Evolutionary conservation across 805 yeast species (phyloP).

Genomic region (Teunomyces atbi): DNA sequence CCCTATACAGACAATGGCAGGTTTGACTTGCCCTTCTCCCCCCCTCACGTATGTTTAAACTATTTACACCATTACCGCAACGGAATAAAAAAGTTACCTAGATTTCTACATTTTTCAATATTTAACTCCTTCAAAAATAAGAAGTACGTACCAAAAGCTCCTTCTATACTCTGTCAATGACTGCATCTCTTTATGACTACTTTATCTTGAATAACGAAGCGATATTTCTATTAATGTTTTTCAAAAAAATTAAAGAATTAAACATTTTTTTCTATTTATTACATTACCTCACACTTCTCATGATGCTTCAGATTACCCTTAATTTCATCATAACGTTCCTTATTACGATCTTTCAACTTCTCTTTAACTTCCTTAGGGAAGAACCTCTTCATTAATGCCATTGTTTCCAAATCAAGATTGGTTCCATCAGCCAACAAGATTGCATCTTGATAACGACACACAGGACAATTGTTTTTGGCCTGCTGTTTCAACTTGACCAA

Average conservation of each 20-base stretch:
- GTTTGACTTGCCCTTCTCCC: too few relatives aligned
- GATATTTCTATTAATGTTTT: background rate
- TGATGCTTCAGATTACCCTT: slow-evolving; percentile 14
- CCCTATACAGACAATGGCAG: too few relatives aligned
- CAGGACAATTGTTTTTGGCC: slow-evolving; percentile 60
- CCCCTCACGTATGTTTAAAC: too few relatives aligned
- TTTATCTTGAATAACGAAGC: too few relatives aligned
- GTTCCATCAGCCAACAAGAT: slow-evolving; percentile 56
- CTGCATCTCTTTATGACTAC: too few relatives aligned
- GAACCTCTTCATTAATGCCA: slow-evolving; percentile 52
- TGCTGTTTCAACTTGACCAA: slow-evolving; percentile 64
- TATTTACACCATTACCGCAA: background rate
- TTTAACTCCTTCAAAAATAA: too few relatives aligned
- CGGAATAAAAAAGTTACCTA: too few relatives aligned
- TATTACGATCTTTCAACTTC: slow-evolving; percentile 53
- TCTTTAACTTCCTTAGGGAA: slow-evolving; percentile 68
- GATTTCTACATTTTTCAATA: too few relatives aligned
- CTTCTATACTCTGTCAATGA: too few relatives aligned
- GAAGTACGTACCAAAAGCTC: too few relatives aligned
- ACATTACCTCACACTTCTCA: slow-evolving; percentile 20
- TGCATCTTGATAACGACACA: slow-evolving; percentile 55
- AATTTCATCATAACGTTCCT: slow-evolving; percentile 35
- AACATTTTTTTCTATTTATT: background rate
- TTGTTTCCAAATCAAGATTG: slow-evolving; percentile 55
- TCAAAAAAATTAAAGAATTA: background rate